A percentile compares a stretch with the other conserved stretches of the same genome.
phyloP scores from a whole-genome alignment of 257 asterid genomes.

The Solanum chmielewskii region DNA sequence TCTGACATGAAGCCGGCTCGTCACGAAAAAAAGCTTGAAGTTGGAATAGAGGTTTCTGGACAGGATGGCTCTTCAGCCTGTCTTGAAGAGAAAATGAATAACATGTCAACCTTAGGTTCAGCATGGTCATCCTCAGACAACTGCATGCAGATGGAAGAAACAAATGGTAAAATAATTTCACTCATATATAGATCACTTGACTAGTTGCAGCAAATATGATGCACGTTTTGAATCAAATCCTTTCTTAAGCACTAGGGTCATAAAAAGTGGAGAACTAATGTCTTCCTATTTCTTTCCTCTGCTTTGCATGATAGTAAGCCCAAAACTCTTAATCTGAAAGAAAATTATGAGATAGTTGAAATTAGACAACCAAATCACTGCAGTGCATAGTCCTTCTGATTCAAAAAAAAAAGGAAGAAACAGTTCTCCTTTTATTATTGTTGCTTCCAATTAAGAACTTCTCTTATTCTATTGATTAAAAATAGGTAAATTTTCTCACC shows the following conservation, averaged over 20 bases:
- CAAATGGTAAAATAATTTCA: background rate
- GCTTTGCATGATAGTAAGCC: background rate
- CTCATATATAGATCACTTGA: background rate
- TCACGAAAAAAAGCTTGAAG: background rate
- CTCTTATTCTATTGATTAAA: background rate
- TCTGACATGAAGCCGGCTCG: background rate
- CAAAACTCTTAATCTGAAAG: background rate
- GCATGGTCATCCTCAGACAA: background rate
- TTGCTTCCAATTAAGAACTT: background rate
- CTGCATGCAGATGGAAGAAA: background rate
- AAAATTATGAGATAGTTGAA: background rate
- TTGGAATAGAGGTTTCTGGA: background rate
- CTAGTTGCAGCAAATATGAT: background rate
- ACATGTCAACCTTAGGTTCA: background rate
- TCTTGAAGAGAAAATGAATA: background rate
- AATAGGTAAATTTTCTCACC: background rate
- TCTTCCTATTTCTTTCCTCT: background rate
- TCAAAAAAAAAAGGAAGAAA: background rate
- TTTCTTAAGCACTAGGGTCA: background rate
- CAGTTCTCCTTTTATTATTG: background rate
- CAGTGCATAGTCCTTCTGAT: background rate
- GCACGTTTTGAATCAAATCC: background rate
- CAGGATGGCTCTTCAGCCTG: background rate
- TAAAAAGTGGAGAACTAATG: background rate
- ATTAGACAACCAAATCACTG: background rate